Conservation (phyloP, 208 protist genomes). For the Phytomonas sp. region DNA sequence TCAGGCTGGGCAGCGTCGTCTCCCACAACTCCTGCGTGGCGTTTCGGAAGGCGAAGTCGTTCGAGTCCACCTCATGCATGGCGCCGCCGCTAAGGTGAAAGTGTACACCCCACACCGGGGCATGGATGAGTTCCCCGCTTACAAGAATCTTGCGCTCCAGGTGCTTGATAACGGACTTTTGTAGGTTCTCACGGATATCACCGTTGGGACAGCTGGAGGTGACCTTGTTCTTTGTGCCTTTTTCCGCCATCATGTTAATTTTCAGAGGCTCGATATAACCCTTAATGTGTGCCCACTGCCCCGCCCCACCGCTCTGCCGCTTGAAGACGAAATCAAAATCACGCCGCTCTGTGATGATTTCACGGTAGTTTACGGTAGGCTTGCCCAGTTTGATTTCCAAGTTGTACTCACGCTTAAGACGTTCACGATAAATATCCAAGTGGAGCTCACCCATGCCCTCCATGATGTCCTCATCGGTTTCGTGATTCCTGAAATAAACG, state of each 20-base stretch:
- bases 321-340: conserved; percentile 98
- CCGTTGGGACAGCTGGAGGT: conserved; percentile 90
- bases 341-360: conserved; percentile 84
- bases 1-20: conserved; percentile 81
- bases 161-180: conserved; percentile 90
- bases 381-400: conserved; percentile 87
- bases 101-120: conserved; percentile 93
- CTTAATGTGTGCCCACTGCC: conserved; percentile 96
- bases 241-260: conserved; percentile 88
- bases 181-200: conserved; percentile 90
- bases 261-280: conserved; percentile 88
- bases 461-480: conserved; percentile 93
- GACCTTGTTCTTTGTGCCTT: conserved; percentile 80
- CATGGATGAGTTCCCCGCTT: conserved; percentile 92
- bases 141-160: conserved; percentile 88
- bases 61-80: conserved; percentile 98
- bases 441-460: conserved; percentile 97
- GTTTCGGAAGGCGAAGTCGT: conserved; percentile 96
- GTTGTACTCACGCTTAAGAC: conserved; percentile 92
- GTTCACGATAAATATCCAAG: conserved; percentile 95
- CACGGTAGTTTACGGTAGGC: conserved; percentile 96
- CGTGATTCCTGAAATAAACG: conserved; percentile 86
- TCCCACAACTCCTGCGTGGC: conserved; percentile 93
- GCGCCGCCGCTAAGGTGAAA: conserved; percentile 94
- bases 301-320: conserved; percentile 97